These are phyloP conservation scores for Candida ulmi DNA, from an alignment of 805 yeast genomes.

Conservation along the genomic window DNA sequence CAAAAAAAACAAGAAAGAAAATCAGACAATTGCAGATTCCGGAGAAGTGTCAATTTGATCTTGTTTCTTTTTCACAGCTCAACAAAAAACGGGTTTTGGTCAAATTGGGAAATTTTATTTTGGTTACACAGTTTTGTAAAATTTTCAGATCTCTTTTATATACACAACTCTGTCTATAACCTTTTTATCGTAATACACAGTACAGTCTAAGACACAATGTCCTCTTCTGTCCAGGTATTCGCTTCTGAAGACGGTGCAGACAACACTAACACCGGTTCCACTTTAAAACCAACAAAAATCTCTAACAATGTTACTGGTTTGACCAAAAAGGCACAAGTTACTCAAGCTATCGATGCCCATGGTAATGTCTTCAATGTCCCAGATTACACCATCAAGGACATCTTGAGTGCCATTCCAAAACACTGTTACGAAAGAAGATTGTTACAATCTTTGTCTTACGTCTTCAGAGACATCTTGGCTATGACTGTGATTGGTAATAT, in stretches of 20 bases:
- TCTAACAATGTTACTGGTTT: conserved; percentile 18
- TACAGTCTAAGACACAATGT: too few relatives aligned
- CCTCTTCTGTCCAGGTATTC: conserved; percentile 11
- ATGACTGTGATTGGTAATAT: conserved; percentile 37
- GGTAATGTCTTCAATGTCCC: conserved; percentile 56
- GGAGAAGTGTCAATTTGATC: too few relatives aligned
- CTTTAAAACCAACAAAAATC: conserved; percentile 14
- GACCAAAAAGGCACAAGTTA: conserved; percentile 15
- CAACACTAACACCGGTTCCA: neutral
- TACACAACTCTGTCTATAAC: too few relatives aligned
- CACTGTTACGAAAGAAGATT: conserved; percentile 55
- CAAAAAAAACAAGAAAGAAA: too few relatives aligned
- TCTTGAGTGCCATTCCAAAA: conserved; percentile 52
- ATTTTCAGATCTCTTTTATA: too few relatives aligned
- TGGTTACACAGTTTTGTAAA: too few relatives aligned
- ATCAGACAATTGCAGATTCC: too few relatives aligned
- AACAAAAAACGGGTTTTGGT: too few relatives aligned
- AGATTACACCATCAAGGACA: conserved; percentile 55
- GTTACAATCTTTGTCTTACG: conserved; percentile 44
- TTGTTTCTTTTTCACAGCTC: too few relatives aligned
- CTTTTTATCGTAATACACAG: too few relatives aligned
- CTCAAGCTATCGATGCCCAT: conserved; percentile 39
- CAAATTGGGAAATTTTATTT: too few relatives aligned
- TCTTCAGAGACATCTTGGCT: conserved; percentile 44
- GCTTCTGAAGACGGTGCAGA: conserved; percentile 8